Conservation (phyloP, 202 grass and related monocot genomes). For the Miscanthus sacchariflorus region DNA sequence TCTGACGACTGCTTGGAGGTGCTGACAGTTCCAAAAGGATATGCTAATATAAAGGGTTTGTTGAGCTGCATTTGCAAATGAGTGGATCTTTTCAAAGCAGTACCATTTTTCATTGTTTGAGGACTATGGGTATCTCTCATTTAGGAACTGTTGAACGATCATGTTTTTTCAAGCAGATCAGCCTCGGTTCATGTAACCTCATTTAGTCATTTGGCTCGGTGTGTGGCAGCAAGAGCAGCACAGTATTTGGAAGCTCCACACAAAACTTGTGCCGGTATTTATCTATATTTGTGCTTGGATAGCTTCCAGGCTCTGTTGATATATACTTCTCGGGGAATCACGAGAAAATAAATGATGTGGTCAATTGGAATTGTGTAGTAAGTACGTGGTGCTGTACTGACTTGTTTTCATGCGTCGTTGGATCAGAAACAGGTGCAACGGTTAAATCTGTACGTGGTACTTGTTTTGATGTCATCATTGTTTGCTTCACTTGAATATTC, state of each 20-base stretch:
- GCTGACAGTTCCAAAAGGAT: conserved; percentile 49
- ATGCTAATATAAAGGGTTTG: conserved; percentile 44
- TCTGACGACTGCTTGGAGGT: conserved; percentile 35
- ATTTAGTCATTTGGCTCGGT: neutral
- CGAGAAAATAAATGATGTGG: neutral
- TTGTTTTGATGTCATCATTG: neutral
- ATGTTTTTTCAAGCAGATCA: neutral
- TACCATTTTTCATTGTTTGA: conserved; percentile 23
- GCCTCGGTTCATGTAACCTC: neutral
- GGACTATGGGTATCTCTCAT: neutral
- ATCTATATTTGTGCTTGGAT: neutral
- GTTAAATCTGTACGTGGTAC: neutral
- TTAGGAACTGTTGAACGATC: neutral
- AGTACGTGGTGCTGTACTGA: neutral
- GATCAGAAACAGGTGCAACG: neutral
- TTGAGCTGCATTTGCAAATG: conserved; percentile 33
- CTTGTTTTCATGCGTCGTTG: neutral
- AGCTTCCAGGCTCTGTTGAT: neutral
- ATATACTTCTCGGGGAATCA: neutral
- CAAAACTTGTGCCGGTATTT: neutral
- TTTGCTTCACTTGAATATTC: neutral
- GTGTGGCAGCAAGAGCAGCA: neutral
- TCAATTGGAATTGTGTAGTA: neutral
- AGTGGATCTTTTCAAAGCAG: neutral
- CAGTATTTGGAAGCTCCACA: neutral